phyloP scores from a whole-genome alignment of 768 basidiomycete genomes.

The Boletellus sp. region DNA sequence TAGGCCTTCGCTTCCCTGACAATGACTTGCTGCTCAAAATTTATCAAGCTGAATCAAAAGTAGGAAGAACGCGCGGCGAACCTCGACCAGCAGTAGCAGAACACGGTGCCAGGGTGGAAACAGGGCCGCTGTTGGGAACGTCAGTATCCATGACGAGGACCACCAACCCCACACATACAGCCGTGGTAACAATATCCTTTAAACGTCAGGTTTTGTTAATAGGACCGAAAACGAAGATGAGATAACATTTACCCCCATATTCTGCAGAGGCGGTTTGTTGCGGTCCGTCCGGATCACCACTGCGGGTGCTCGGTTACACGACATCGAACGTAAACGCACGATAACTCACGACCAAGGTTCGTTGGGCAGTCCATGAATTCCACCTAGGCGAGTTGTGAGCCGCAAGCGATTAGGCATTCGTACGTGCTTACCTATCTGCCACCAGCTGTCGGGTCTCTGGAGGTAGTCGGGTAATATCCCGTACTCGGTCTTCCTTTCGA shows the following conservation, averaged over 20 bases:
- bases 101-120: conserved; percentile 23
- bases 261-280: conserved; percentile 3
- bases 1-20: conserved; percentile 13
- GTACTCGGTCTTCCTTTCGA: background rate
- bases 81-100: conserved; percentile 13
- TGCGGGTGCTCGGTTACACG: background rate
- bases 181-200: conserved; percentile 21
- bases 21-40: conserved; percentile 14
- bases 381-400: conserved; percentile 4
- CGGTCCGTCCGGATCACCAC: conserved; percentile 16
- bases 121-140: conserved; percentile 12
- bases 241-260: conserved; percentile 7
- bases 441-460: conserved; percentile 20
- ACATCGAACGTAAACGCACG: background rate
- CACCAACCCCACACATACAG: background rate
- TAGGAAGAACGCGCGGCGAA: background rate
- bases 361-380: conserved; percentile 19
- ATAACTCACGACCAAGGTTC: conserved; percentile 8
- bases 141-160: background rate
- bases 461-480: conserved; percentile 1
- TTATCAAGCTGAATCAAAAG: background rate
- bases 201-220: conserved; percentile 1
- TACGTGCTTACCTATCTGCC: conserved; percentile 15
- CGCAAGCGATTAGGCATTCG: background rate
- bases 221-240: background rate